phyloP scores from a whole-genome alignment of 139 green algal genomes.

The Chlamydomonas sp. region DNA sequence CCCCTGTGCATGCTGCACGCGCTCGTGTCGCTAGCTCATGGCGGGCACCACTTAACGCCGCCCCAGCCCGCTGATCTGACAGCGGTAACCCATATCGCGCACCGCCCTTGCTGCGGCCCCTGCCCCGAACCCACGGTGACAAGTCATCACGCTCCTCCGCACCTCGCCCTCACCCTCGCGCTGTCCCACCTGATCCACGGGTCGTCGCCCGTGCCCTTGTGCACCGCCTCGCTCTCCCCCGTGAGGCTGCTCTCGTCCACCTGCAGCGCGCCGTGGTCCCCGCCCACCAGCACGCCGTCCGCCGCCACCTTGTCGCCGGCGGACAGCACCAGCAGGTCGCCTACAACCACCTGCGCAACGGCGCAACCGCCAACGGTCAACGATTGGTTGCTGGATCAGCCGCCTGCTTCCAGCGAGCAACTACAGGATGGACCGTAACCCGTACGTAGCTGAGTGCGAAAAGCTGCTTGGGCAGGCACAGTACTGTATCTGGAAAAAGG shows the following conservation, averaged over 20 bases:
- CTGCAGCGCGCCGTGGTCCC: conserved; percentile 1
- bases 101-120: background rate
- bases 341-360: conserved; percentile 80
- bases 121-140: too few species aligned
- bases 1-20: too few species aligned
- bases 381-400: conserved; percentile 42
- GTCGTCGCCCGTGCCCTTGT: conserved; percentile 74
- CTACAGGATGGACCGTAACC: too few species aligned
- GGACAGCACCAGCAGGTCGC: conserved; percentile 88
- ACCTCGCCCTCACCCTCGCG: conserved; percentile 44
- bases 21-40: too few species aligned
- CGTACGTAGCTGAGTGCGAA: too few species aligned
- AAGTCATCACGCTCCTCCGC: conserved; percentile 18
- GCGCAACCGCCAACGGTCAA: background rate
- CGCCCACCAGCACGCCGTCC: conserved; percentile 17
- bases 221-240: conserved; percentile 89
- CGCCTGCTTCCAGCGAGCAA: background rate
- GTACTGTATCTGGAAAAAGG: too few species aligned
- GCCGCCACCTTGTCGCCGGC: conserved; percentile 81
- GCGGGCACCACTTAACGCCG: too few species aligned
- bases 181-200: conserved; percentile 82
- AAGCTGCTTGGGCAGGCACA: too few species aligned
- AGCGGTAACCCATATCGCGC: too few species aligned
- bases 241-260: conserved; percentile 94
- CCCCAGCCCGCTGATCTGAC: too few species aligned